Percentiles rank a stretch among this genome's conserved stretches.
Conservation (phyloP, 805 yeast genomes). For the Candida adriatica region DNA sequence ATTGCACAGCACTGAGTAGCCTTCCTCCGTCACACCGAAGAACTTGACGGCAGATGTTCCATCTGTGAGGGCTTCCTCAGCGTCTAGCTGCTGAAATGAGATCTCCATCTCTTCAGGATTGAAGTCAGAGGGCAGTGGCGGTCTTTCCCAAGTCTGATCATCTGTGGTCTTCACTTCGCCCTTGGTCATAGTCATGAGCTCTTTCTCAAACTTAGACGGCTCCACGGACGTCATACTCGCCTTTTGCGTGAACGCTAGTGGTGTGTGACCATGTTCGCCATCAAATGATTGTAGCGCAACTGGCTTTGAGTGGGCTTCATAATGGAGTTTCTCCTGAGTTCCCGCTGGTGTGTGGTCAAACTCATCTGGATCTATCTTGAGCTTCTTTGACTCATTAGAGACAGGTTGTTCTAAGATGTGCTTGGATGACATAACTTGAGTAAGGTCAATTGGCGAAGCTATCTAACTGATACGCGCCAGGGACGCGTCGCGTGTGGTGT, state of each 20-base stretch:
- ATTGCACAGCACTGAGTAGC: conserved; percentile 84
- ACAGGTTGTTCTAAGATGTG: too few species aligned
- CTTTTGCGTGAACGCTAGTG: conserved; percentile 25
- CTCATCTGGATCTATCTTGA: conserved; percentile 8
- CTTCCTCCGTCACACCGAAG: conserved; percentile 87
- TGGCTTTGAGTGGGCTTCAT: conserved; percentile 24
- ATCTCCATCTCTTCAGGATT: conserved; percentile 45
- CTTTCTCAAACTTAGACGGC: conserved; percentile 47
- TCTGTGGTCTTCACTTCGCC: conserved; percentile 20
- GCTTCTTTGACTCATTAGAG: conserved; percentile 14
- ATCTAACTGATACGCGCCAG: too few species aligned
- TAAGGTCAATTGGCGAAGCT: too few species aligned
- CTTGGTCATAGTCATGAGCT: conserved; percentile 38
- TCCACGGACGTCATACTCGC: conserved; percentile 25
- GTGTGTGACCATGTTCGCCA: conserved; percentile 18
- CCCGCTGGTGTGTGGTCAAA: conserved; percentile 15
- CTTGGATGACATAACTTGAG: too few species aligned
- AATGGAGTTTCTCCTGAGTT: conserved; percentile 16
- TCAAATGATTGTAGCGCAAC: conserved; percentile 17
- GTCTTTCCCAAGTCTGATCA: conserved; percentile 46
- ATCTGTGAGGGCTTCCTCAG: conserved; percentile 68
- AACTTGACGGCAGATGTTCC: conserved; percentile 66
- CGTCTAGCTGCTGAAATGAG: conserved; percentile 88
- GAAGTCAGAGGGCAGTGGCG: conserved; percentile 45
- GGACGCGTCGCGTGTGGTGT: too few species aligned